Evolutionary conservation across 1,139 yeast species (phyloP), one percentile per base, ranked within the genome.

Genomic region (Diutina neorugosa): DNA sequence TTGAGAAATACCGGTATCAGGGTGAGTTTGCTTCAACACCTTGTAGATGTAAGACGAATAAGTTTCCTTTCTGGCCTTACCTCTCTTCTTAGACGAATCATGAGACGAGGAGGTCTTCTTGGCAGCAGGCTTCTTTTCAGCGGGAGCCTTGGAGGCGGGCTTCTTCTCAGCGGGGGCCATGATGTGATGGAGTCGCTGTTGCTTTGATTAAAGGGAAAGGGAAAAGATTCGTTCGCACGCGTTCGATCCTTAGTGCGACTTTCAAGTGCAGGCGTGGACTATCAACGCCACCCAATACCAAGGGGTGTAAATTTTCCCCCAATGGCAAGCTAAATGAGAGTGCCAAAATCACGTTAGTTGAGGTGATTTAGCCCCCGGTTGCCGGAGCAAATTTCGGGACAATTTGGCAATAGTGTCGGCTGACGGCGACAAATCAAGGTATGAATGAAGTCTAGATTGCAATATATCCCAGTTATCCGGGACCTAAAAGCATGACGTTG

Each of bases 1-100:
- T 77, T 91, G 96, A 62, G 98, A 93, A 70, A 93, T 93, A 89
- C 98, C 98, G 60, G 98, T 93, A 75, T 93, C 98, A 75, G 98
- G 96, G 78, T 94, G 97, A 61, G 98, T 91, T 82, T 93, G 96
- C 80, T 91, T 89, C 74, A 90, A 84, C 64, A 90, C 97, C 78
- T 93, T 93, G 94, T 91, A 93, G 70, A 93, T 93, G 79, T 93
- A 93, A 60, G 98, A 90, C 62, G 97, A 90, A 82, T 91, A 93
- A 60, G 98, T 90, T 78, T 93, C 98, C 86, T 90, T 91, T 85
- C 98, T 89, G 67, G 94, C 78, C 86, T 91, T 93, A 65, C 90
- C 72, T 82, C 96, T 90, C 90, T 88, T 91, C 19, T n/a, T 16
- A 84, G 90, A 91, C 44, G 55, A 52, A 71, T 84, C 76, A 65